Evolutionary conservation across 1,284 basidiomycete genomes (phyloP).

Genomic region (Mycocalia duriaeana): DNA sequence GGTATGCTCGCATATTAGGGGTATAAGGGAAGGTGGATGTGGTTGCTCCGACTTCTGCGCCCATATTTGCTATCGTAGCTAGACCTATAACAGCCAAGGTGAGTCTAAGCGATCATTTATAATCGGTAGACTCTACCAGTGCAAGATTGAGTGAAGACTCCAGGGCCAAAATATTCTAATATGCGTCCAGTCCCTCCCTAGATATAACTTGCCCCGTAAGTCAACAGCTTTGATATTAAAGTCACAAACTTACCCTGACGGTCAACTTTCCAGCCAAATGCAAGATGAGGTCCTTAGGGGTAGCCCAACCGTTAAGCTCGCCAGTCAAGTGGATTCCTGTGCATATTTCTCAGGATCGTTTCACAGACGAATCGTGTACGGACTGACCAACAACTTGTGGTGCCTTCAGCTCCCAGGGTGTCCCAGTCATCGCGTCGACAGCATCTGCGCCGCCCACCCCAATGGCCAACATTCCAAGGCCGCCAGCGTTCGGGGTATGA

Average conservation of each 20-base stretch:
- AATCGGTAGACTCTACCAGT: too few species aligned
- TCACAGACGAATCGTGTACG: too few species aligned
- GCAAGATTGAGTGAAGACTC: conserved; percentile 94
- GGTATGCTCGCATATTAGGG: conserved; percentile 88
- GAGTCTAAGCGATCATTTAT: too few species aligned
- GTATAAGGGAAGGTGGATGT: conserved; percentile 99
- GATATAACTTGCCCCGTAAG: too few species aligned
- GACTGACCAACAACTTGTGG: conserved; percentile 99
- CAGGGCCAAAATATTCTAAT: conserved; percentile 90
- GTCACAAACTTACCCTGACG: too few species aligned
- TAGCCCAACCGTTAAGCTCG: conserved; percentile 94
- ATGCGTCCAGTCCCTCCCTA: conserved; percentile 98
- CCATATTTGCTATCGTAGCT: conserved; percentile 99
- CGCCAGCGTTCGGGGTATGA: conserved; percentile 98
- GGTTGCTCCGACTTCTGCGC: conserved; percentile 99
- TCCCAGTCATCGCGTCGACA: conserved; percentile 96
- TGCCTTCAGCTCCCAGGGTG: conserved; percentile 99
- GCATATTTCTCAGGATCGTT: too few species aligned
- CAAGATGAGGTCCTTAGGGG: conserved; percentile 75
- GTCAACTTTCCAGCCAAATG: too few species aligned
- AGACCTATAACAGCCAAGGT: too few species aligned
- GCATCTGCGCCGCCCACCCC: conserved; percentile 99
- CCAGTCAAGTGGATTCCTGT: conserved; percentile 96
- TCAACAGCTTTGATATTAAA: too few species aligned
- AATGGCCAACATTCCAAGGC: conserved; percentile 97